These are phyloP conservation scores for Dothideomycetes sp. DNA, from an alignment of 2,329 filamentous ascomycete genomes.

Conservation along the genomic window DNA sequence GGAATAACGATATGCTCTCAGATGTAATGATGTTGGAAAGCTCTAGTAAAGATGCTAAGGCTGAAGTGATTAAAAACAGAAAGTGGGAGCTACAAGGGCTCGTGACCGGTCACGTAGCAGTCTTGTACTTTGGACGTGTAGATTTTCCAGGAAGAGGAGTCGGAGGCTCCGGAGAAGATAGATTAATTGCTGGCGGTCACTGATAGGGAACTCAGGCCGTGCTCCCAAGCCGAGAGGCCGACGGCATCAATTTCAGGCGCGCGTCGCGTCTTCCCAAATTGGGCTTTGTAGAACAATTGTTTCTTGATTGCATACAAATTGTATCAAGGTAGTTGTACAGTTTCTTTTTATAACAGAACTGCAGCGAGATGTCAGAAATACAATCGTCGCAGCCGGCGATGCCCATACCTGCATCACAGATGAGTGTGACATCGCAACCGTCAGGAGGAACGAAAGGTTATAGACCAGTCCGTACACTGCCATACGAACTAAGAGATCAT, in stretches of 20 bases:
- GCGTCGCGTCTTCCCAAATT: constrained; percentile 9
- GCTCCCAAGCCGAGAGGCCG: too few species aligned
- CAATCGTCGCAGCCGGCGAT: neutral
- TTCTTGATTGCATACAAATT: too few species aligned
- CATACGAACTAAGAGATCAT: constrained; percentile 56
- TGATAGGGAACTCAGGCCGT: too few species aligned
- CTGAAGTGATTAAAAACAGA: neutral
- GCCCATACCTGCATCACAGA: constrained; percentile 9
- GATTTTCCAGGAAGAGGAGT: too few species aligned
- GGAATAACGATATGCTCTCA: neutral
- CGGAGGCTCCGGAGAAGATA: too few species aligned
- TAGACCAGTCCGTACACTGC: constrained; percentile 43
- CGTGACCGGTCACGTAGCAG: constrained; percentile 8
- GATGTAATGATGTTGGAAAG: neutral
- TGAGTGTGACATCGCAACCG: neutral
- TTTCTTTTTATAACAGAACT: too few species aligned
- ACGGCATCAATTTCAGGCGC: constrained; percentile 1
- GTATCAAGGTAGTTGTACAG: too few species aligned
- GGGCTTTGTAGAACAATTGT: too few species aligned
- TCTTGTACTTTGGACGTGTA: too few species aligned
- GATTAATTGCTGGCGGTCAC: constrained; percentile 6
- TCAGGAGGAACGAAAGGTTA: constrained; percentile 4
- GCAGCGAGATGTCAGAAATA: too few species aligned
- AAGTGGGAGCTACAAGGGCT: constrained; percentile 1
- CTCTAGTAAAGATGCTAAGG: constrained; percentile 1